A percentile compares a stretch with the other conserved stretches of the same genome.
Conservation (phyloP, 2,329 filamentous ascomycete species). For the Aspergillus neoniger region DNA sequence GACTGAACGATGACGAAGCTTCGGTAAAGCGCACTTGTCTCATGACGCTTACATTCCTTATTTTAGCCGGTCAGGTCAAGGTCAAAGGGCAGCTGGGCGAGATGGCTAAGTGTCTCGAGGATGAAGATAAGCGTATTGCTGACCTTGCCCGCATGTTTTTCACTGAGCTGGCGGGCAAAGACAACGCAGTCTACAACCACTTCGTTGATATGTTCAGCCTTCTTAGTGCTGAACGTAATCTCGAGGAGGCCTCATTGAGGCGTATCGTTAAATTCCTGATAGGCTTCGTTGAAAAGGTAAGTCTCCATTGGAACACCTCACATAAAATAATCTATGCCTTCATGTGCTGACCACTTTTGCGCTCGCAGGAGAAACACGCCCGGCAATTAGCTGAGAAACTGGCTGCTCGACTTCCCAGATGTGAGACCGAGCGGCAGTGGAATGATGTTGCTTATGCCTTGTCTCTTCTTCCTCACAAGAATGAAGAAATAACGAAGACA, state of each 20-base stretch:
- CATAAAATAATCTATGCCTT: neutral
- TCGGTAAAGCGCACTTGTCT: constrained; percentile 96
- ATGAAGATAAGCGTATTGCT: constrained; percentile 89
- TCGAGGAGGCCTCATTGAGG: constrained; percentile 83
- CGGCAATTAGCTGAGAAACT: constrained; percentile 92
- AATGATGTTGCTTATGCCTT: constrained; percentile 94
- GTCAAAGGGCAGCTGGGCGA: constrained; percentile 98
- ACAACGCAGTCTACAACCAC: constrained; percentile 98
- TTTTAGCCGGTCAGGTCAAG: constrained; percentile 96
- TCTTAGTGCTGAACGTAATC: constrained; percentile 74
- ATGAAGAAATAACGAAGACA: constrained; percentile 49
- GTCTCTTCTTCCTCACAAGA: constrained; percentile 76
- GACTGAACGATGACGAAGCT: constrained; percentile 82
- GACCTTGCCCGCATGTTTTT: constrained; percentile 98
- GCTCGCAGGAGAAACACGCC: constrained; percentile 84
- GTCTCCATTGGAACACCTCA: neutral
- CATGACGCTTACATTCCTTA: constrained; percentile 97
- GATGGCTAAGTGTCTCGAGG: constrained; percentile 98
- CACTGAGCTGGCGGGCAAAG: constrained; percentile 93
- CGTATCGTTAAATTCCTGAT: constrained; percentile 89
- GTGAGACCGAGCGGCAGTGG: constrained; percentile 94
- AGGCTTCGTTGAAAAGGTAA: constrained; percentile 95
- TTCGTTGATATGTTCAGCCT: constrained; percentile 99
- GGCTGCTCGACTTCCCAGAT: constrained; percentile 78
- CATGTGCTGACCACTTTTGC: constrained; percentile 3